These are phyloP conservation scores for Goniomonas avonlea DNA, from an alignment of 78 protist species.

Conservation along the genomic window DNA sequence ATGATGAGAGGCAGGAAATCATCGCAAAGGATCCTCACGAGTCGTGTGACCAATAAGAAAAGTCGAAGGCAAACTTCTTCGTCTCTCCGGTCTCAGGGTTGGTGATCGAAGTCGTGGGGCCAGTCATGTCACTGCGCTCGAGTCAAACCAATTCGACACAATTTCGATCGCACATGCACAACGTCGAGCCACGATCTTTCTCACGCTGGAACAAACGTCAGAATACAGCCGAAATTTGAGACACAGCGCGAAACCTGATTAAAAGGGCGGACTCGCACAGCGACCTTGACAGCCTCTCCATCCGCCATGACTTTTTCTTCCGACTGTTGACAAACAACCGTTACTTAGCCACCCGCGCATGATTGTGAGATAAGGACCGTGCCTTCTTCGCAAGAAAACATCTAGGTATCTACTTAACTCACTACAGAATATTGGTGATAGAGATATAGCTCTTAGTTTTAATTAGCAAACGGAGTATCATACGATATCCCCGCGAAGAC, in stretches of 20 bases:
- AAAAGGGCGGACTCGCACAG: slow-evolving; percentile 55
- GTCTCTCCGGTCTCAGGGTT: slow-evolving; percentile 31
- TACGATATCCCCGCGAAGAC: too few species aligned
- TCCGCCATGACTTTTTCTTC: too few species aligned
- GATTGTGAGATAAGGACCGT: too few species aligned
- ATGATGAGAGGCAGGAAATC: too few species aligned
- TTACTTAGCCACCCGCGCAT: too few species aligned
- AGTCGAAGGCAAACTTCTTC: slow-evolving; percentile 57
- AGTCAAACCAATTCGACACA: not conserved
- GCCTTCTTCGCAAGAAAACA: too few species aligned
- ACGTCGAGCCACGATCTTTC: not conserved
- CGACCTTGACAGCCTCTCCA: slow-evolving; percentile 27
- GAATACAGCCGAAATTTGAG: not conserved
- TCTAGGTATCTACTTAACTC: too few species aligned
- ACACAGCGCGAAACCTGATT: slow-evolving; percentile 9
- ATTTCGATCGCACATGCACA: not conserved
- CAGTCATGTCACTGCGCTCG: not conserved
- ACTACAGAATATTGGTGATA: too few species aligned
- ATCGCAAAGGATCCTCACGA: too few species aligned
- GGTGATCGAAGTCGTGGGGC: slow-evolving; percentile 15
- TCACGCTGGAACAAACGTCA: not conserved
- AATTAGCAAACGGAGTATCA: too few species aligned
- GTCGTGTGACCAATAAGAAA: slow-evolving; percentile 48
- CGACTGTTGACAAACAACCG: too few species aligned
- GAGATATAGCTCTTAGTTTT: too few species aligned